Evolutionary conservation across 768 basidiomycete species (phyloP).

Genomic region (Suillus americanus): DNA sequence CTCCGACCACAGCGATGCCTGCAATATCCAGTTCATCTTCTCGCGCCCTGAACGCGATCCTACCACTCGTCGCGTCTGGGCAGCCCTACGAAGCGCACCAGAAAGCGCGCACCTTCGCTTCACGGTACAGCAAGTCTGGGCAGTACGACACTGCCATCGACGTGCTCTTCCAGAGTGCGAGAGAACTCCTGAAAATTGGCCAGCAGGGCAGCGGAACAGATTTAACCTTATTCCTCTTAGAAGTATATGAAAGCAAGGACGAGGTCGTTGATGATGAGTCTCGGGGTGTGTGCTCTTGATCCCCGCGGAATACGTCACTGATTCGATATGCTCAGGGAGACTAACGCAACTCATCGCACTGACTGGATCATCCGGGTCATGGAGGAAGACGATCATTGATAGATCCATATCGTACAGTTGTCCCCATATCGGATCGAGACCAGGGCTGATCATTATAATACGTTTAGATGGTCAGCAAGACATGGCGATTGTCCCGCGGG

Average conservation of each 20-base stretch:
- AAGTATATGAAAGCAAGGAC: constrained; percentile 76
- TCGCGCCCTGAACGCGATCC: constrained; percentile 71
- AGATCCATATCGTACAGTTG: constrained; percentile 73
- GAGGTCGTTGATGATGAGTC: constrained; percentile 75
- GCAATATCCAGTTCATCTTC: constrained; percentile 43
- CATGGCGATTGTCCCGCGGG: constrained; percentile 79
- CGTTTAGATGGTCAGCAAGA: constrained; percentile 80
- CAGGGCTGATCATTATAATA: constrained; percentile 18
- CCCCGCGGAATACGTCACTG: constrained; percentile 10
- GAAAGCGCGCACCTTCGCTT: constrained; percentile 93
- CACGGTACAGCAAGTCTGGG: constrained; percentile 77
- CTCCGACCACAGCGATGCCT: constrained; percentile 22
- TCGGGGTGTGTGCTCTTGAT: constrained; percentile 56
- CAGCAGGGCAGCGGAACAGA: constrained; percentile 92
- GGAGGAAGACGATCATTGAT: constrained; percentile 91
- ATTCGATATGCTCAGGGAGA: constrained; percentile 51
- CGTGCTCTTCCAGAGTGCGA: constrained; percentile 87
- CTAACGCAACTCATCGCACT: constrained; percentile 91
- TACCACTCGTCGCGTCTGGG: constrained; percentile 66
- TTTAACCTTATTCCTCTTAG: constrained; percentile 74
- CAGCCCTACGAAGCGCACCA: constrained; percentile 93
- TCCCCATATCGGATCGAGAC: constrained; percentile 6
- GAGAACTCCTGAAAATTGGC: constrained; percentile 84
- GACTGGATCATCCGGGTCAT: constrained; percentile 72
- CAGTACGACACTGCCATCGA: constrained; percentile 88